These are phyloP conservation scores for Calonectria hongkongensis DNA, from an alignment of 2,329 filamentous ascomycete species.

Conservation along the genomic window DNA sequence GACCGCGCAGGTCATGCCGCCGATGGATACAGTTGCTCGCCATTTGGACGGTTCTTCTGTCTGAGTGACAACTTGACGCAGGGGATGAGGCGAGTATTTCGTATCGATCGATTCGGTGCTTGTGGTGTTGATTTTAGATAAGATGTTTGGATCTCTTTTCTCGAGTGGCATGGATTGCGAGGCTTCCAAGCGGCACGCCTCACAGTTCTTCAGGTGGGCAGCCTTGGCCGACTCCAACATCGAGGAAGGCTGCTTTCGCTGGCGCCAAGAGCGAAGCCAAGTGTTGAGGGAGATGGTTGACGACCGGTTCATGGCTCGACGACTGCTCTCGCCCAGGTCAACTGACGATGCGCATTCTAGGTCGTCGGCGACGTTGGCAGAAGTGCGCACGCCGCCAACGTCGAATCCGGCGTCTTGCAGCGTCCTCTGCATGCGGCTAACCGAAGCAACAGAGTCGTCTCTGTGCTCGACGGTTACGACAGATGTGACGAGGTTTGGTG, in stretches of 20 bases:
- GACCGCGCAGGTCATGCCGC: slow-evolving; percentile 84
- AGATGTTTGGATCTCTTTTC: slow-evolving; percentile 37
- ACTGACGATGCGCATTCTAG: slow-evolving; percentile 49
- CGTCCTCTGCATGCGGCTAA: slow-evolving; percentile 66
- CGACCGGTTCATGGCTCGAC: slow-evolving; percentile 41
- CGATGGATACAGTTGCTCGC: slow-evolving; percentile 75
- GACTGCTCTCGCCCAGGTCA: slow-evolving; percentile 51
- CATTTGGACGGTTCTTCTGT: slow-evolving; percentile 57
- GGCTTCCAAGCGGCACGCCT: slow-evolving; percentile 57
- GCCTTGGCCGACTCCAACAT: slow-evolving; percentile 51
- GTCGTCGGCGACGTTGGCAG: slow-evolving; percentile 57
- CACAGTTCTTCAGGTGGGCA: slow-evolving; percentile 62
- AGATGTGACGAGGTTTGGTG: slow-evolving; percentile 82
- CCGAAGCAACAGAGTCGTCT: slow-evolving; percentile 63
- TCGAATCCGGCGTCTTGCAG: slow-evolving; percentile 77
- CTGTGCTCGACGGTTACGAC: slow-evolving; percentile 78
- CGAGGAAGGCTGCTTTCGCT: slow-evolving; percentile 49
- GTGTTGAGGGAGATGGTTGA: slow-evolving; percentile 52
- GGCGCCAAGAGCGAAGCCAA: slow-evolving; percentile 59
- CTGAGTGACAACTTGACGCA: slow-evolving; percentile 51
- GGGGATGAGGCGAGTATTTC: slow-evolving; percentile 39
- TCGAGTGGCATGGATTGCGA: background rate
- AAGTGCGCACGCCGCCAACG: slow-evolving; percentile 68
- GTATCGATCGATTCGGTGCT: slow-evolving; percentile 34
- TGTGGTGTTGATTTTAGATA: slow-evolving; percentile 38